A percentile compares a stretch with the other conserved stretches of the same genome.
phyloP scores from a whole-genome alignment of 768 basidiomycete species.

The Leccinum sublutescens region DNA sequence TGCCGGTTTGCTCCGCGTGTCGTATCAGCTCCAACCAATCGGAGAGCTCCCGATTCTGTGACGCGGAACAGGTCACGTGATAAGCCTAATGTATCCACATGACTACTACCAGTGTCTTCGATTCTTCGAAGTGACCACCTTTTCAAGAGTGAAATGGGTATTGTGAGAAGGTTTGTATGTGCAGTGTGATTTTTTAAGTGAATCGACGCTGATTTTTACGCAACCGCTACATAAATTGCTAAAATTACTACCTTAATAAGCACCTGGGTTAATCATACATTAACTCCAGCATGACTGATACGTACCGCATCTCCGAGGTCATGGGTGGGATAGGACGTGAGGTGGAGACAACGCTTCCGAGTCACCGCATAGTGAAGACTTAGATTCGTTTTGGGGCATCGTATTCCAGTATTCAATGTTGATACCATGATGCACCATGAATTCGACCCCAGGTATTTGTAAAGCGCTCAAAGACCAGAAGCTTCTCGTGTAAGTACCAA shows the following conservation, averaged over 20 bases:
- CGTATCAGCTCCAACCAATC: slow-evolving; percentile 21
- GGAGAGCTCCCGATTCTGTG: slow-evolving; percentile 4
- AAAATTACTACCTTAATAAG: background rate
- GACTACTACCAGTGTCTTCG: too few relatives aligned
- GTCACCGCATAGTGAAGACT: background rate
- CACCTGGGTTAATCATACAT: background rate
- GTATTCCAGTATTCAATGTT: background rate
- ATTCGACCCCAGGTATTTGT: background rate
- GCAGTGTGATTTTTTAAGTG: background rate
- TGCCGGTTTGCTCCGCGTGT: slow-evolving; percentile 30
- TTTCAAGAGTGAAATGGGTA: too few relatives aligned
- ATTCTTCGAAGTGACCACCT: too few relatives aligned
- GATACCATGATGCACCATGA: slow-evolving; percentile 3
- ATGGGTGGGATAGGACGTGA: too few relatives aligned
- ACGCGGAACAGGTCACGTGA: background rate
- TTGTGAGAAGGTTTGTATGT: background rate
- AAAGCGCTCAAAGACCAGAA: background rate
- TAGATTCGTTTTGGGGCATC: background rate
- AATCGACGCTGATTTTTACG: background rate
- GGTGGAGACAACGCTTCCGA: background rate
- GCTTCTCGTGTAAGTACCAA: background rate
- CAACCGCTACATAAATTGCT: background rate
- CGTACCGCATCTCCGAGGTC: background rate
- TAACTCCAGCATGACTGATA: background rate
- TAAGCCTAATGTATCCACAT: too few relatives aligned